Evolutionary conservation across 1,139 yeast species (phyloP).

Genomic region (Candida freyschussii): DNA sequence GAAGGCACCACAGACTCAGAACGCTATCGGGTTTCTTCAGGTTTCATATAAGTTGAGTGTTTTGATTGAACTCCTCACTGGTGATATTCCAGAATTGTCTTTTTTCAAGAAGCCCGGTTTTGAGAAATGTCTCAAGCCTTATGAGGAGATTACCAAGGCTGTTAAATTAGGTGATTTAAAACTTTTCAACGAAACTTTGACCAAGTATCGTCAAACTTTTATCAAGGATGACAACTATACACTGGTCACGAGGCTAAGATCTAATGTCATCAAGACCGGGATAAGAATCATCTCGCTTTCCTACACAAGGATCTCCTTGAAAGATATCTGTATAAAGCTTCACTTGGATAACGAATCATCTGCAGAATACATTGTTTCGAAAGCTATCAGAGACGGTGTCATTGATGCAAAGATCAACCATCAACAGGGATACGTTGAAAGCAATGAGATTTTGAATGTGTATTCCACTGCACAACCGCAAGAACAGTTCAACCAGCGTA

Average conservation of each 20-base stretch:
- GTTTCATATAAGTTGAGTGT: constrained; percentile 86
- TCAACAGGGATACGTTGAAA: constrained; percentile 87
- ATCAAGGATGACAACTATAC: constrained; percentile 79
- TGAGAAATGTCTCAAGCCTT: constrained; percentile 66
- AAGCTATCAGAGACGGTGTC: constrained; percentile 96
- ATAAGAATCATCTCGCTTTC: constrained; percentile 89
- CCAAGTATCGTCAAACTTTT: constrained; percentile 57
- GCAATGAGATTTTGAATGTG: constrained; percentile 78
- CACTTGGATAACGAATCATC: constrained; percentile 92
- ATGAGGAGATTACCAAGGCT: constrained; percentile 83
- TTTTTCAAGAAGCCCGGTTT: constrained; percentile 63
- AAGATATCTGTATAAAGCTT: constrained; percentile 85
- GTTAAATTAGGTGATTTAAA: constrained; percentile 89
- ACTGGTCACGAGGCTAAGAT: constrained; percentile 83
- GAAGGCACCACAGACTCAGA: constrained; percentile 91
- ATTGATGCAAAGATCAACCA: constrained; percentile 94
- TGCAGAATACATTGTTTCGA: constrained; percentile 94
- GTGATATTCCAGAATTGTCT: constrained; percentile 93
- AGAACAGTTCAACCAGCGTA: constrained; percentile 85
- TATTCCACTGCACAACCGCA: constrained; percentile 90
- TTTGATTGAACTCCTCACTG: constrained; percentile 87
- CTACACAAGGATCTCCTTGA: constrained; percentile 84
- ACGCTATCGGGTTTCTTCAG: constrained; percentile 84
- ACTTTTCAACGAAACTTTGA: constrained; percentile 70
- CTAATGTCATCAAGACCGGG: constrained; percentile 97